Evolutionary conservation across 1,284 basidiomycete species (phyloP).

Genomic region (Phellopilus nigrolimitatus): DNA sequence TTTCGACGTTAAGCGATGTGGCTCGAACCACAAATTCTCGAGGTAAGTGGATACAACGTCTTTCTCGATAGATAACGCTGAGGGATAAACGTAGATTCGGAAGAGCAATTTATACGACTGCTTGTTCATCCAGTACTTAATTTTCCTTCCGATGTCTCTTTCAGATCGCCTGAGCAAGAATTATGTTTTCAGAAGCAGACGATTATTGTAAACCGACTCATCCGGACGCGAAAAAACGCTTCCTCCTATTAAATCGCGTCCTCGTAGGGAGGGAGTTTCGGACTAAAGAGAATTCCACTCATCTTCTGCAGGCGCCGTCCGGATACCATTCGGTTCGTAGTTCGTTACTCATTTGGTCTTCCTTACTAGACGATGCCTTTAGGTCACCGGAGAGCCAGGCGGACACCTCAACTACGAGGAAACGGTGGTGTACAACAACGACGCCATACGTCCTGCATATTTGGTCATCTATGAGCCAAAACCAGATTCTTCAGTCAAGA

Average conservation of each 20-base stretch:
- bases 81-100: slow-evolving; percentile 43
- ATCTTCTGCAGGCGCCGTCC: slow-evolving; percentile 42
- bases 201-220: slow-evolving; percentile 45
- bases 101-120: slow-evolving; percentile 54
- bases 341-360: neutral
- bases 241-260: slow-evolving; percentile 53
- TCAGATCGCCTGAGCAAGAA: slow-evolving; percentile 18
- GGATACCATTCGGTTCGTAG: slow-evolving; percentile 52
- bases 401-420: slow-evolving; percentile 55
- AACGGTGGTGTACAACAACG: slow-evolving; percentile 54
- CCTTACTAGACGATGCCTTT: slow-evolving; percentile 24
- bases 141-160: slow-evolving; percentile 3
- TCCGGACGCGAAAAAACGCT: slow-evolving; percentile 36
- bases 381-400: slow-evolving; percentile 45
- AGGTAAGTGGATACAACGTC: slow-evolving; percentile 28
- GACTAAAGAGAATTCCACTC: slow-evolving; percentile 40
- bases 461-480: slow-evolving; percentile 45
- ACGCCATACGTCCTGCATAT: slow-evolving; percentile 55
- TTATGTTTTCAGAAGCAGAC: slow-evolving; percentile 45
- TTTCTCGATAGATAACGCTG: neutral
- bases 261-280: slow-evolving; percentile 51
- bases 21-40: slow-evolving; percentile 50
- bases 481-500: slow-evolving; percentile 29
- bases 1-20: slow-evolving; percentile 51
- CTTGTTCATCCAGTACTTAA: slow-evolving; percentile 53